Conservation (phyloP, 768 basidiomycete genomes). For the Termitomyces sp. region DNA sequence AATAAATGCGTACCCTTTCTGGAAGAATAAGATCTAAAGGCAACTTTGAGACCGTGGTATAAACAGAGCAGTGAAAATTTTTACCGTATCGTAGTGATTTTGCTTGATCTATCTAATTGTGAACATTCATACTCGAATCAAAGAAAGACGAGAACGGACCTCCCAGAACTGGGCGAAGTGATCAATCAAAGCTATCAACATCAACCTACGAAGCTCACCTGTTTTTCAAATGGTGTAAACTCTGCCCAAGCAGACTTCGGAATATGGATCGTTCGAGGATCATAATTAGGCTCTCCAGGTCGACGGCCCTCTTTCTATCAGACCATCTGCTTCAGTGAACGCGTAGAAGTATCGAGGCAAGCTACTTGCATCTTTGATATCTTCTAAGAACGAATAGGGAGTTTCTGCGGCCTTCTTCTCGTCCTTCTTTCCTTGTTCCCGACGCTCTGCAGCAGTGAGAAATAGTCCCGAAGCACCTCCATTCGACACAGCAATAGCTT, state of each 20-base stretch:
- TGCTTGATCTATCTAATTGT: slow-evolving; percentile 72
- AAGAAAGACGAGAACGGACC: slow-evolving; percentile 29
- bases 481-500: slow-evolving; percentile 12
- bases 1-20: slow-evolving; percentile 70
- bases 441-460: slow-evolving; percentile 79
- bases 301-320: slow-evolving; percentile 71
- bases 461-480: slow-evolving; percentile 35
- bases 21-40: slow-evolving; percentile 83
- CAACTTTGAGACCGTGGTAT: slow-evolving; percentile 11
- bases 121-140: neutral
- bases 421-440: slow-evolving; percentile 69
- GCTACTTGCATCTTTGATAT: slow-evolving; percentile 63
- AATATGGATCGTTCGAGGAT: slow-evolving; percentile 82
- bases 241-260: slow-evolving; percentile 64
- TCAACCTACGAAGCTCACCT: slow-evolving; percentile 33
- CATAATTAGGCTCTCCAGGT: slow-evolving; percentile 82
- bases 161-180: slow-evolving; percentile 58
- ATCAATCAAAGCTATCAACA: neutral
- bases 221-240: slow-evolving; percentile 96
- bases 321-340: slow-evolving; percentile 1
- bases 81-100: slow-evolving; percentile 91
- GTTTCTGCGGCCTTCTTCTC: slow-evolving; percentile 78
- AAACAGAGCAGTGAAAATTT: slow-evolving; percentile 9
- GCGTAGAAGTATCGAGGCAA: neutral
- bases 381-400: slow-evolving; percentile 68